A percentile compares a stretch with the other conserved stretches of the same genome.
phyloP scores from a whole-genome alignment of 2,329 filamentous ascomycete species.

The Trichoderma gracile region DNA sequence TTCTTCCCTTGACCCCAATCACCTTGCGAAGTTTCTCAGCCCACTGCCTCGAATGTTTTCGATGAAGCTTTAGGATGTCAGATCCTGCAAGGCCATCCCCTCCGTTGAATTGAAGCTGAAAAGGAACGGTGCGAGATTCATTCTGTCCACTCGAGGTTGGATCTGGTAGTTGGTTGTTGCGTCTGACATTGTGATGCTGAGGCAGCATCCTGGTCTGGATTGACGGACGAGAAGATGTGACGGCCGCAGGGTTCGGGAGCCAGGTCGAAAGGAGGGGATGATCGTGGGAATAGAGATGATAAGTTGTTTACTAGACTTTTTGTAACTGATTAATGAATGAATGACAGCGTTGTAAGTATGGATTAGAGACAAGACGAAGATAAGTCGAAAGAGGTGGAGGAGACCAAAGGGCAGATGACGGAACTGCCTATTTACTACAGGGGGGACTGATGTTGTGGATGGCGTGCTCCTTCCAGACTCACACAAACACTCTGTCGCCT shows the following conservation, averaged over 20 bases:
- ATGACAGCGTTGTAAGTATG: conserved; percentile 2
- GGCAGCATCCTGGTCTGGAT: conserved; percentile 35
- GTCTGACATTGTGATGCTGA: conserved; percentile 34
- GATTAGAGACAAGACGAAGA: not conserved
- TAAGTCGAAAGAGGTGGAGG: not conserved
- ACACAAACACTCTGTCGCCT: too few relatives aligned
- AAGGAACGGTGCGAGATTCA: conserved; percentile 23
- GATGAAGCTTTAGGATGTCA: conserved; percentile 32
- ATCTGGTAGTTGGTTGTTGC: conserved; percentile 32
- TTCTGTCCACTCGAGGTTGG: conserved; percentile 27
- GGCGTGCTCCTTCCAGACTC: not conserved
- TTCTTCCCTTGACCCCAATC: conserved; percentile 33
- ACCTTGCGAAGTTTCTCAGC: conserved; percentile 38
- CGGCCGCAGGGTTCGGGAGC: not conserved
- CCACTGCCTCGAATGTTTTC: conserved; percentile 38
- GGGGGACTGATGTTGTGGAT: not conserved
- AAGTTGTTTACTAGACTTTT: not conserved
- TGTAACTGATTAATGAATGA: conserved; percentile 20
- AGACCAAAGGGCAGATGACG: not conserved
- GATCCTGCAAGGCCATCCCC: conserved; percentile 24
- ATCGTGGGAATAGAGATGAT: conserved; percentile 1
- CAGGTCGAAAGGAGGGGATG: not conserved
- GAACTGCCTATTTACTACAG: not conserved
- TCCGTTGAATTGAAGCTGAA: conserved; percentile 15
- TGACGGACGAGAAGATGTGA: conserved; percentile 15